These are phyloP conservation scores for Golubevia sp. DNA, from an alignment of 1,284 basidiomycete species.

Conservation along the genomic window DNA sequence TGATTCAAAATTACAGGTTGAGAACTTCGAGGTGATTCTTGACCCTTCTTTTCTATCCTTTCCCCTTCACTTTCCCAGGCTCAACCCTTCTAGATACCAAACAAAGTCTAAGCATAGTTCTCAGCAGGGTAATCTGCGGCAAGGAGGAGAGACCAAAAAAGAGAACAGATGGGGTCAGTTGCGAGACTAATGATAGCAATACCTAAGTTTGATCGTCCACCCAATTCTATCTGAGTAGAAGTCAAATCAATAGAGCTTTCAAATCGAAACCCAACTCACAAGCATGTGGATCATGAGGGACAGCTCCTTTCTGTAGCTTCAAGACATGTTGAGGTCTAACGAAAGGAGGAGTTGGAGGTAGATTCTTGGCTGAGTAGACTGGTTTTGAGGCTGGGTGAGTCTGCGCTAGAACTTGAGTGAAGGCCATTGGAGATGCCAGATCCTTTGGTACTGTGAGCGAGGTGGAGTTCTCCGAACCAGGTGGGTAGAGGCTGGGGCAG, in stretches of 20 bases:
- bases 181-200: too few species aligned
- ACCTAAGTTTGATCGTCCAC: too few species aligned
- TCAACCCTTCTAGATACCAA: too few species aligned
- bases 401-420: conserved; percentile 56
- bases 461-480: conserved; percentile 34
- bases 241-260: too few species aligned
- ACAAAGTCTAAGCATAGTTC: conserved; percentile 15
- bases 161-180: too few species aligned
- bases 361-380: conserved; percentile 42
- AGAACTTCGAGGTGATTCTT: too few species aligned
- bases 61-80: too few species aligned
- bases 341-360: conserved; percentile 55
- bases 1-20: too few species aligned
- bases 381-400: conserved; percentile 23
- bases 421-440: conserved; percentile 49
- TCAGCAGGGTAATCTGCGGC: conserved; percentile 39
- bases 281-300: conserved; percentile 47
- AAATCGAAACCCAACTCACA: too few species aligned
- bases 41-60: too few species aligned
- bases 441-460: conserved; percentile 50
- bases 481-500: conserved; percentile 31
- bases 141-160: too few species aligned
- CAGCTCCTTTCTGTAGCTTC: conserved; percentile 52
- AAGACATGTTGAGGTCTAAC: conserved; percentile 49
- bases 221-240: too few species aligned